These are phyloP conservation scores for Exsudoporus floridanus DNA, from an alignment of 1,284 basidiomycete genomes.

Conservation along the genomic window DNA sequence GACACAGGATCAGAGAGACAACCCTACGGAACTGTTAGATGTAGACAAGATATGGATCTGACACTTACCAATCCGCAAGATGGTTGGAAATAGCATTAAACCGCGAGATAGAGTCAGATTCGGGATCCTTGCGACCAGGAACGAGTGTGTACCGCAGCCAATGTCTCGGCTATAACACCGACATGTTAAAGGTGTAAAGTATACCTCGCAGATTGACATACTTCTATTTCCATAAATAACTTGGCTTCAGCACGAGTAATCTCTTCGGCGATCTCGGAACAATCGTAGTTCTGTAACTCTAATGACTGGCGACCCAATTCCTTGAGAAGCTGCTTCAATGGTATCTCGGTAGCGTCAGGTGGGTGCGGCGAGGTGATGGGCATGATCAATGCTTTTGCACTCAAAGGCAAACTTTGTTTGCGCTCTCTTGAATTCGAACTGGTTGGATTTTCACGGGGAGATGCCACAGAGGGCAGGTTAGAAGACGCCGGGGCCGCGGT, in stretches of 20 bases:
- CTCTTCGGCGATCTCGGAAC: slow-evolving; percentile 70
- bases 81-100: slow-evolving; percentile 75
- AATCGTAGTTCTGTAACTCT: slow-evolving; percentile 53
- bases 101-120: slow-evolving; percentile 61
- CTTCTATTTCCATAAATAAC: slow-evolving; percentile 69
- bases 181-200: slow-evolving; percentile 4
- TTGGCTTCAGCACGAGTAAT: slow-evolving; percentile 67
- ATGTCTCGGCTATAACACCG: slow-evolving; percentile 60
- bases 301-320: slow-evolving; percentile 56
- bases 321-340: slow-evolving; percentile 58
- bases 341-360: slow-evolving; percentile 28
- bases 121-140: slow-evolving; percentile 61
- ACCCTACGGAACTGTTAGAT: slow-evolving; percentile 49
- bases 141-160: slow-evolving; percentile 76
- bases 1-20: slow-evolving; percentile 74
- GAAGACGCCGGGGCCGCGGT: slow-evolving; percentile 23
- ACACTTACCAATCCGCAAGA: slow-evolving; percentile 68
- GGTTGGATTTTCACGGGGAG: slow-evolving; percentile 26
- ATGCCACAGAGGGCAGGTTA: slow-evolving; percentile 16
- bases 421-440: slow-evolving; percentile 48
- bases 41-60: neutral
- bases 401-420: slow-evolving; percentile 61
- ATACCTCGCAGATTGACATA: slow-evolving; percentile 32
- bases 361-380: slow-evolving; percentile 16
- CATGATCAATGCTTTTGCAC: slow-evolving; percentile 40